Base-by-base conservation (phyloP, 75 land plant genomes). In the Selaginella moellendorffii region DNA sequence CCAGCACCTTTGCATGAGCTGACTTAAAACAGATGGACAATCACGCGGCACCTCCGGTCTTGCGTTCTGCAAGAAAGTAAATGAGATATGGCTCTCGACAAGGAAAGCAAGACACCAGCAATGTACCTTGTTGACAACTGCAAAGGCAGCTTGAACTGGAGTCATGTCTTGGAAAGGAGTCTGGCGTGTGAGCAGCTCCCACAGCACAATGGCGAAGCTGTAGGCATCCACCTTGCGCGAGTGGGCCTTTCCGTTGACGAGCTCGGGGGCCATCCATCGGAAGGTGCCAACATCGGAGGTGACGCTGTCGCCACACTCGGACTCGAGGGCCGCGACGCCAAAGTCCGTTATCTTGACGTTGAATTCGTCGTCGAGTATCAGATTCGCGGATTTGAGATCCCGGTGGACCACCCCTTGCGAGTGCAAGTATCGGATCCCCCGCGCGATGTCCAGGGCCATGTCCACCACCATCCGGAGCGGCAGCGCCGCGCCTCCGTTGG, bases 231-330 rank as follows among this genome's bases (percentile, higher is more conserved):
- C 85, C 68, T 82, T 85, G 24, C 79, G 52, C 2, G 79, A 76
- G 27, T 70, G 77, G 1, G 83, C 79, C 64, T 80, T 78, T 29
- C 71, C 80, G 69, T 75, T 72, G 61, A 85, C 75, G 80, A 85
- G 77, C 66, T 85, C 89, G 0, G 89, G 89, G 9, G 85, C 85
- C 89, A 85, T 85, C 89, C 89, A 82, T 0, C 85, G 81, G 28
- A 77, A 82, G 26, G 89, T 85, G 1, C 85, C 85, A 70, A 72
- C 73, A 61, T 80, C 80, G 17, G 78, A 80, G 30, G 76, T 79
- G 26, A 26, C 54, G 23, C 18, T 0, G 8, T 69, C 75, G 64
- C n/a, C n/a, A n/a, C 78, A 75, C 36, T 80, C 77, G 21, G 81
- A 78, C 66, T 85, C 89, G 22, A 85, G 68, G 42, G 85, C 76